Evolutionary conservation across 2,329 filamentous ascomycete species (phyloP).

Genomic region (Polytolypa hystricis): DNA sequence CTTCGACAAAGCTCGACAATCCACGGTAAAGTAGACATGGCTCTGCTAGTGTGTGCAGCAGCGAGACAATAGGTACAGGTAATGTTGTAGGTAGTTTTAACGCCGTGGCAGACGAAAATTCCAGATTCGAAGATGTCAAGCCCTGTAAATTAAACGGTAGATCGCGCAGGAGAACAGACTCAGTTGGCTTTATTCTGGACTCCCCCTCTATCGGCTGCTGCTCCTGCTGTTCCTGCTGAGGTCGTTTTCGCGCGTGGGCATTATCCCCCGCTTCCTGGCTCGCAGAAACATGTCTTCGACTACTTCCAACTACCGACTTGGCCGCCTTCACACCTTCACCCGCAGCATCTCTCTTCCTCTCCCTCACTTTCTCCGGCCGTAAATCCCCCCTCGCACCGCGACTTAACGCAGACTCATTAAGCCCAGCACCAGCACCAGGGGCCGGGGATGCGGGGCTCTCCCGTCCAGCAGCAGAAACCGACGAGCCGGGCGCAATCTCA

Average conservation of each 20-base stretch:
- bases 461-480: constrained; percentile 26
- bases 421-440: constrained; percentile 14
- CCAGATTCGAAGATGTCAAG: constrained; percentile 72
- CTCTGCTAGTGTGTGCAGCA: constrained; percentile 82
- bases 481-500: constrained; percentile 28
- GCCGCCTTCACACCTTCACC: constrained; percentile 13
- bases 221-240: constrained; percentile 7
- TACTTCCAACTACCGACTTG: constrained; percentile 6
- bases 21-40: constrained; percentile 83
- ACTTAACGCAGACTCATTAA: constrained; percentile 11
- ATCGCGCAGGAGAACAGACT: constrained; percentile 61
- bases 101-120: constrained; percentile 58
- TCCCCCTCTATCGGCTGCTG: constrained; percentile 2
- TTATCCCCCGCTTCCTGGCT: neutral
- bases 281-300: neutral
- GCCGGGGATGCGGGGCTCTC: constrained; percentile 16
- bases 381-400: constrained; percentile 11
- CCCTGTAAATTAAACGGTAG: constrained; percentile 89
- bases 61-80: constrained; percentile 71
- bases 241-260: constrained; percentile 11
- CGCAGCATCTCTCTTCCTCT: constrained; percentile 11
- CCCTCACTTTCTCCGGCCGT: constrained; percentile 11
- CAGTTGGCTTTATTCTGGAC: constrained; percentile 22
- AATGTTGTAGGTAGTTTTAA: constrained; percentile 69
- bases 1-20: constrained; percentile 71